Conservation (phyloP, 331 rosid genomes). For the Acacia concinna region DNA sequence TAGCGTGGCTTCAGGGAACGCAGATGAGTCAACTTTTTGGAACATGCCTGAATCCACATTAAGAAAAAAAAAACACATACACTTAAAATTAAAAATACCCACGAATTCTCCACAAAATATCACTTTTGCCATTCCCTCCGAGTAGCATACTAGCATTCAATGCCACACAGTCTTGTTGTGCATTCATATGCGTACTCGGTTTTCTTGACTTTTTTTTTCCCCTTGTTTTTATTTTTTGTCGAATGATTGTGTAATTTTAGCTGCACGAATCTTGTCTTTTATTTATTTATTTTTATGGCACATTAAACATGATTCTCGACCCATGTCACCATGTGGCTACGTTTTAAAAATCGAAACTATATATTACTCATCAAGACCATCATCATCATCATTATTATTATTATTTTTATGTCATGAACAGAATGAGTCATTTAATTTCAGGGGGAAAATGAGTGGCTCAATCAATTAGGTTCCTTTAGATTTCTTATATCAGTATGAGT, state of each 20-base stretch:
- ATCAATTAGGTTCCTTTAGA: background rate
- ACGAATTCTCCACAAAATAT: background rate
- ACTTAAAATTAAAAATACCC: background rate
- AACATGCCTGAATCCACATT: background rate
- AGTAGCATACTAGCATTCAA: background rate
- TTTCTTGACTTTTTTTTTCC: too few species aligned
- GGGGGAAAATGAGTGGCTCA: too few species aligned
- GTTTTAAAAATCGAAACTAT: too few species aligned
- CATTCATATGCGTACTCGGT: background rate
- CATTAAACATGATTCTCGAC: background rate
- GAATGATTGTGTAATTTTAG: too few species aligned
- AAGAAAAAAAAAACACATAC: too few species aligned
- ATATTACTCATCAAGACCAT: too few species aligned
- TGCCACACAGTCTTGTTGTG: background rate
- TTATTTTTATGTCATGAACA: background rate
- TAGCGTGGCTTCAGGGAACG: conserved; percentile 29
- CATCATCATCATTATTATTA: too few species aligned
- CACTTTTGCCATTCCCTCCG: background rate
- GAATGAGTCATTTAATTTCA: background rate
- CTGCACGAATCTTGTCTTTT: too few species aligned
- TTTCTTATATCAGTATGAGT: too few species aligned
- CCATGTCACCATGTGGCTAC: background rate
- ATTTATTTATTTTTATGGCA: too few species aligned
- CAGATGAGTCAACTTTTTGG: background rate
- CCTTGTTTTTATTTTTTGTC: too few species aligned